Base-by-base conservation (phyloP, 2,329 filamentous ascomycete species). In the Plectosphaerella plurivora region DNA sequence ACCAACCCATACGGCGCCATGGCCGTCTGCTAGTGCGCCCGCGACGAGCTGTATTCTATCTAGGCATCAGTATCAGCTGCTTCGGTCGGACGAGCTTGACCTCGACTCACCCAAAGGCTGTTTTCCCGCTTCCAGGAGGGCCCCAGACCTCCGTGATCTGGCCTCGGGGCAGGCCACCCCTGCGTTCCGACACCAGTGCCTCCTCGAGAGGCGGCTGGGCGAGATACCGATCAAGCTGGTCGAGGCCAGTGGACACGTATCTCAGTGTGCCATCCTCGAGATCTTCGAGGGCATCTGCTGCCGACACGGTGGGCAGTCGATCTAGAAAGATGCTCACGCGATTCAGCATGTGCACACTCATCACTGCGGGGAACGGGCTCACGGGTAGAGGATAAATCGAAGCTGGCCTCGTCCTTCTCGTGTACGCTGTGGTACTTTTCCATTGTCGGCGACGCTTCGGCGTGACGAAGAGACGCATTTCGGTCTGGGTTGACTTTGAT, bases 91-190 rank as follows among this genome's bases (percentile, higher is more conserved):
- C 36, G 8, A 45, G n/a, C 20, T 42, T 24, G 46, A 14, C 5
- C 46, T 15, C 12, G 33, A 71, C 82, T 71, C 76, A 93, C 88
- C 86, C 88, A 60, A 97, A 74, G 12, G 87, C 78, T 4, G 91
- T 96, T 75, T 96, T 97, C 28, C 92, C 93, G 24, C 82, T 82
- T 2, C 91, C 92, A 9, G 90, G 87, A 11, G 92, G 91, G 1
- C 93, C 93, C 81, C 89, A 96, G 48, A 96, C 73, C 68, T 97
- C 93, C 4, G 88, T 89, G 42, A 96, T 78, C 66, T 91, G 88
- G 14, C 91, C 90, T 52, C 85, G 82, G 55, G 79, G 79, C 47
- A 96, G 75, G 4, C 91, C 91, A 16, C 79, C 77, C 45, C 22
- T 48, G 50, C n/a, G 20, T 50, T 48, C 51, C 50, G 39, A 28